A percentile compares a stretch with the other conserved stretches of the same genome.
These are phyloP conservation scores for Fusarium stilboides DNA, from an alignment of 2,329 filamentous ascomycete species.

Conservation along the genomic window DNA sequence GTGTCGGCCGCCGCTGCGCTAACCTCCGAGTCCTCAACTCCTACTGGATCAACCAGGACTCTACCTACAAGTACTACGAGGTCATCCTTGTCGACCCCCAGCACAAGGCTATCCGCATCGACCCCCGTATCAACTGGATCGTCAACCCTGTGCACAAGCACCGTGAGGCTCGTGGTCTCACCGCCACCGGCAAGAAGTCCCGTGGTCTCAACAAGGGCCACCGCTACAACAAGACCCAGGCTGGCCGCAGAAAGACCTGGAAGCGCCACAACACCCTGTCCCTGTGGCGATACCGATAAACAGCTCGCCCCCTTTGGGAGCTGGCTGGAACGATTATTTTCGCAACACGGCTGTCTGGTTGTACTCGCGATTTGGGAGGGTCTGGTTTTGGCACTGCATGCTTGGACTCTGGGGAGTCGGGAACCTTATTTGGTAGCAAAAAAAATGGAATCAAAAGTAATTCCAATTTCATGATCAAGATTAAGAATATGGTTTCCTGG, in stretches of 20 bases:
- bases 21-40: conserved; percentile 99
- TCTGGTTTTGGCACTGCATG: conserved; percentile 53
- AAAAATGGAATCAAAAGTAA: conserved; percentile 53
- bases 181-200: conserved; percentile 99
- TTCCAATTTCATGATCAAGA: conserved; percentile 49
- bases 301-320: conserved; percentile 37
- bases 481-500: conserved; percentile 48
- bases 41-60: conserved; percentile 99
- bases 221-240: conserved; percentile 98
- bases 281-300: conserved; percentile 97
- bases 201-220: conserved; percentile 99
- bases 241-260: conserved; percentile 99
- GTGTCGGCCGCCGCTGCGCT: conserved; percentile 98
- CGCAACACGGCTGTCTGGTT: conserved; percentile 32
- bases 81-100: conserved; percentile 99
- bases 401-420: conserved; percentile 54
- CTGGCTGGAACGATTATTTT: conserved; percentile 24
- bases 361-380: conserved; percentile 46
- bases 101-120: conserved; percentile 99
- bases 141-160: conserved; percentile 99
- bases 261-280: conserved; percentile 99
- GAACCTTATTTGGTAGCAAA: conserved; percentile 52
- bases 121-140: conserved; percentile 99
- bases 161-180: conserved; percentile 97
- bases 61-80: conserved; percentile 99